A percentile compares a stretch with the other conserved stretches of the same genome.
Conservation (phyloP, 2,329 filamentous ascomycete genomes). For the Fusarium paranaense region DNA sequence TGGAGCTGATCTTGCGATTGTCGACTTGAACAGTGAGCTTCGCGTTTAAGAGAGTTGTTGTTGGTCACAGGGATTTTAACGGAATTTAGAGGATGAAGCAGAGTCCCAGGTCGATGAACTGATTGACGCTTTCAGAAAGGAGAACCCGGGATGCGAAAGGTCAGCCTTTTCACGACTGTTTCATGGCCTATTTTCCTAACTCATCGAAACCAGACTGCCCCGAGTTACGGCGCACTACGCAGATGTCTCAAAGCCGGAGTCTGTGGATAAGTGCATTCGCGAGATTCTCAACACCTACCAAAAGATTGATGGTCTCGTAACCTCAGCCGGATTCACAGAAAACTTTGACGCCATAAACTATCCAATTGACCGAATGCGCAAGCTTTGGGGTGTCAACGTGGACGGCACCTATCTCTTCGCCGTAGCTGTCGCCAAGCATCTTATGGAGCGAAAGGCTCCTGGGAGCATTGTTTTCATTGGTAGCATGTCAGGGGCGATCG, state of each 20-base stretch:
- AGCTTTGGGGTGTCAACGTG: slow-evolving; percentile 94
- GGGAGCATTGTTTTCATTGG: slow-evolving; percentile 95
- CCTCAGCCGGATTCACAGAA: slow-evolving; percentile 93
- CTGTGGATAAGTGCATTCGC: slow-evolving; percentile 77
- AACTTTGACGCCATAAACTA: slow-evolving; percentile 93
- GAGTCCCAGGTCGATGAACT: slow-evolving; percentile 79
- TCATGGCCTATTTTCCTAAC: background rate
- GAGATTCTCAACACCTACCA: slow-evolving; percentile 71
- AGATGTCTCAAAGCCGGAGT: slow-evolving; percentile 85
- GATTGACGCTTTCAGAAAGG: slow-evolving; percentile 78
- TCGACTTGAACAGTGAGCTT: slow-evolving; percentile 86
- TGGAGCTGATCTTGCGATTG: slow-evolving; percentile 88
- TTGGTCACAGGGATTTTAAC: slow-evolving; percentile 8
- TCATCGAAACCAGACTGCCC: slow-evolving; percentile 65
- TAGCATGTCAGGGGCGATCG: slow-evolving; percentile 92
- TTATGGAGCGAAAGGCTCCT: slow-evolving; percentile 81
- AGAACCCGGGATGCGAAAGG: slow-evolving; percentile 80
- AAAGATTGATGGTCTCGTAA: slow-evolving; percentile 92
- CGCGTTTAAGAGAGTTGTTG: background rate
- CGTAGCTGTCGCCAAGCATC: slow-evolving; percentile 83
- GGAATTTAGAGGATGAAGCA: slow-evolving; percentile 78
- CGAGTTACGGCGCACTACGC: slow-evolving; percentile 90
- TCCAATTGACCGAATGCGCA: slow-evolving; percentile 89
- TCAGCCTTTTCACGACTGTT: slow-evolving; percentile 48
- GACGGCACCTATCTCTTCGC: slow-evolving; percentile 92